Conservation (phyloP, 2,329 filamentous ascomycete genomes). For the Nemania serpens region DNA sequence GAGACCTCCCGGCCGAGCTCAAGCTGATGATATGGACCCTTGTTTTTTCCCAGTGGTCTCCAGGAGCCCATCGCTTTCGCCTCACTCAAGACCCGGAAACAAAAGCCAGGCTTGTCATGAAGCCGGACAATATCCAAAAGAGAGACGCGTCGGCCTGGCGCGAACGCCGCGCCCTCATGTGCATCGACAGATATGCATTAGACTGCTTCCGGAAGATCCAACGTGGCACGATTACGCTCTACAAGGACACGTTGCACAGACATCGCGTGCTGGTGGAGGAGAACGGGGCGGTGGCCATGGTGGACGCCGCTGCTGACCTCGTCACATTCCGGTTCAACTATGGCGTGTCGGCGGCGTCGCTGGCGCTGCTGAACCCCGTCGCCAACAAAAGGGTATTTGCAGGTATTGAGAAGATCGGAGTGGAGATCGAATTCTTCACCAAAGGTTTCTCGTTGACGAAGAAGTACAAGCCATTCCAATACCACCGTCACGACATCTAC, state of each 20-base stretch:
- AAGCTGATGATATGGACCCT: constrained; percentile 33
- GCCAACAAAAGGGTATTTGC: not conserved
- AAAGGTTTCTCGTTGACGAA: not conserved
- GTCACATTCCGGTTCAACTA: constrained; percentile 14
- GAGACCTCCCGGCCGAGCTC: constrained; percentile 32
- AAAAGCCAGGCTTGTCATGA: not conserved
- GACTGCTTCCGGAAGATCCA: not conserved
- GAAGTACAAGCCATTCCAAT: not conserved
- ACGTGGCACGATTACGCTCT: not conserved
- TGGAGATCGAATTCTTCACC: constrained; percentile 7
- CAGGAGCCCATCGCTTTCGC: constrained; percentile 32
- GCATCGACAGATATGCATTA: constrained; percentile 9
- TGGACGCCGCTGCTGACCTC: constrained; percentile 22
- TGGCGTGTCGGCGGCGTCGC: not conserved
- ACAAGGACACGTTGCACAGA: not conserved
- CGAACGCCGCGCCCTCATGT: not conserved
- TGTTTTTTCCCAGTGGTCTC: not conserved
- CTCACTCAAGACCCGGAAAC: not conserved
- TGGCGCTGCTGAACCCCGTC: not conserved
- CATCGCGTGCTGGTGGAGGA: not conserved
- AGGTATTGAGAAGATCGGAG: constrained; percentile 23
- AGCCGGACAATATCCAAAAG: not conserved
- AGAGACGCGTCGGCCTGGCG: constrained; percentile 32
- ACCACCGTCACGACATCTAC: not conserved
- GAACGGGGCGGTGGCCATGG: not conserved